Conservation (phyloP, 345 rosid genomes). For the Heritiera fomes region DNA sequence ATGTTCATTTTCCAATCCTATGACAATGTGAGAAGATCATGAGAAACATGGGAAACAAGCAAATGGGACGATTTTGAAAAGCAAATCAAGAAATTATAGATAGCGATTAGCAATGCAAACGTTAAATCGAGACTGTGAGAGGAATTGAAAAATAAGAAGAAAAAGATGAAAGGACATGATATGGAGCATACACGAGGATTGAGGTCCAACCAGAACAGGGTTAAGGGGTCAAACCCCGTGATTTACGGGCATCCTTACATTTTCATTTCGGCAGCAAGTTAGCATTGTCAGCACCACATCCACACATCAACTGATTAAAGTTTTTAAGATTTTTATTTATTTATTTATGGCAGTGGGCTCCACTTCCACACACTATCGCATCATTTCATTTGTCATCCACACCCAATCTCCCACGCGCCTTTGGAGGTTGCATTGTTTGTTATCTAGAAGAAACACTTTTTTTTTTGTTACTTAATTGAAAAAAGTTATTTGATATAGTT, state of each 20-base stretch:
- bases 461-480: no score
- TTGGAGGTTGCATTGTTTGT: not conserved
- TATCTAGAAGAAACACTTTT: no score
- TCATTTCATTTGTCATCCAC: no score
- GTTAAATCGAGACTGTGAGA: not conserved
- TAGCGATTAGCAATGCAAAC: no score
- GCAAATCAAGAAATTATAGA: no score
- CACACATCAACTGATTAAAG: not conserved
- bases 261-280: not conserved
- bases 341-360: not conserved
- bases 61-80: no score
- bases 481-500: no score
- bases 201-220: not conserved
- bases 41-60: no score
- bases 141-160: no score
- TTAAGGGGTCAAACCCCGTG: conserved; percentile 37
- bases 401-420: not conserved
- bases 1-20: no score
- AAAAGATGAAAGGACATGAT: no score
- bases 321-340: not conserved
- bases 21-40: no score
- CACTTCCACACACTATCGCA: not conserved
- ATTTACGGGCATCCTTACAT: conserved; percentile 31
- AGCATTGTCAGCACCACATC: conserved; percentile 3
- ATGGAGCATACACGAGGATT: not conserved